Conservation (phyloP, 192 early-diverging fungal species). For the Hyaloraphidium curvatum region DNA sequence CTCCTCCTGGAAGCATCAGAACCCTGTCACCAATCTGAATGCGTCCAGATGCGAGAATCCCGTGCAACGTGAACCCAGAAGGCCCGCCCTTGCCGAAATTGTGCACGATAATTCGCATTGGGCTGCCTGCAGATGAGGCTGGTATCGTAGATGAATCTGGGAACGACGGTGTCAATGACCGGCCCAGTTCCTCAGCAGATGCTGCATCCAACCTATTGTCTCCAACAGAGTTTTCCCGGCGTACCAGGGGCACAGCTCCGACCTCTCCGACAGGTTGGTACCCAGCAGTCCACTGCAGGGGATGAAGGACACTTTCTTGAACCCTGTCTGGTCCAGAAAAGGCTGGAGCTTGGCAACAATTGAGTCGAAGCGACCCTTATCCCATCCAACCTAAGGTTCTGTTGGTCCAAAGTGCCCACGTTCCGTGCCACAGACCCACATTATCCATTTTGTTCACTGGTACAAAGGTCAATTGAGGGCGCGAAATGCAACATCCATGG, state of each 20-base stretch:
- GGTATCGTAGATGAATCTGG: no score
- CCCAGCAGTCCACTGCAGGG: conserved; percentile 70
- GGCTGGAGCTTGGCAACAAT: conserved; percentile 41
- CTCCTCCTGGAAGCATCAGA: conserved; percentile 60
- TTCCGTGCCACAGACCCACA: conserved; percentile 19
- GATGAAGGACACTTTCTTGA: conserved; percentile 61
- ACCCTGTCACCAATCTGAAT: conserved; percentile 77
- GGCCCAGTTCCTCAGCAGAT: no score
- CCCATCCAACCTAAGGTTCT: conserved; percentile 51
- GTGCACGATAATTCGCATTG: no score
- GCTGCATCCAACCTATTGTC: no score
- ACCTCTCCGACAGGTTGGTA: no score
- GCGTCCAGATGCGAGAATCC: no score
- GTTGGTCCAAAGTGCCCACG: background rate
- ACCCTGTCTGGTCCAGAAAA: conserved; percentile 67
- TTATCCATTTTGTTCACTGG: conserved; percentile 91
- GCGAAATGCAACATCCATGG: no score
- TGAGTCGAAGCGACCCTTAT: conserved; percentile 52
- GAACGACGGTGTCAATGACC: no score
- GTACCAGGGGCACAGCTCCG: conserved; percentile 59
- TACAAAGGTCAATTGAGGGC: no score
- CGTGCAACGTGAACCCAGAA: no score
- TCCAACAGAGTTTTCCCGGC: conserved; percentile 57
- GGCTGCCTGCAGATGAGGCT: no score
- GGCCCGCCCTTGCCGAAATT: no score